These are phyloP conservation scores for Podospora pseudoanserina DNA, from an alignment of 495 filamentous ascomycete genomes.

Conservation along the genomic window DNA sequence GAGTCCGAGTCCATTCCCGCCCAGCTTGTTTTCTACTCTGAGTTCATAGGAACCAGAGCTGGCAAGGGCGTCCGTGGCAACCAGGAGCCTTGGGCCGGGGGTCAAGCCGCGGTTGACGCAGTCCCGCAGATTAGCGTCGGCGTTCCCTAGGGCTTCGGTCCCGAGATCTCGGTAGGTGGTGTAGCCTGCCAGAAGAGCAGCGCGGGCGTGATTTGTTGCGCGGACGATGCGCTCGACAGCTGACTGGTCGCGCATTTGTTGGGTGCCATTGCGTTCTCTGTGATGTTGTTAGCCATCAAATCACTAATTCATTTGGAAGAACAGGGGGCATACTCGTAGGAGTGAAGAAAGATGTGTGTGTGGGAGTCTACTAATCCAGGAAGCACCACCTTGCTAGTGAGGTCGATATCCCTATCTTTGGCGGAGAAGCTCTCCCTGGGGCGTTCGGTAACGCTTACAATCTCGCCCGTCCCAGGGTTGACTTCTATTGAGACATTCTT, in stretches of 20 bases:
- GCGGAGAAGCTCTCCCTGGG: constrained; percentile 11
- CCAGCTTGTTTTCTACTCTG: constrained; percentile 40
- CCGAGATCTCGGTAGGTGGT: constrained; percentile 56
- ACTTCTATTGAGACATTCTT: constrained; percentile 41
- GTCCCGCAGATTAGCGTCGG: constrained; percentile 43
- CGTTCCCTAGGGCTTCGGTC: constrained; percentile 44
- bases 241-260: constrained; percentile 52
- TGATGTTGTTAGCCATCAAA: background rate
- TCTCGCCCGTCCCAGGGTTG: constrained; percentile 40
- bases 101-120: constrained; percentile 50
- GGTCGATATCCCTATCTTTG: constrained; percentile 37
- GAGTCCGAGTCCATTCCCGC: constrained; percentile 19
- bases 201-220: constrained; percentile 48
- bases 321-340: constrained; percentile 31
- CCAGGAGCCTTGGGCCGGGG: constrained; percentile 51
- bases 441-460: constrained; percentile 36
- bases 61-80: constrained; percentile 49
- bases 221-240: constrained; percentile 48
- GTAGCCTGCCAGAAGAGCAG: constrained; percentile 51
- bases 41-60: constrained; percentile 48
- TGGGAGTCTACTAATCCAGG: constrained; percentile 54
- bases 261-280: constrained; percentile 35
- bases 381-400: constrained; percentile 44
- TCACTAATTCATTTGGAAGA: background rate
- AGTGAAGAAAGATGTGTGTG: constrained; percentile 52